phyloP scores from a whole-genome alignment of 1,284 basidiomycete genomes.

The Cryptococcus floricola region DNA sequence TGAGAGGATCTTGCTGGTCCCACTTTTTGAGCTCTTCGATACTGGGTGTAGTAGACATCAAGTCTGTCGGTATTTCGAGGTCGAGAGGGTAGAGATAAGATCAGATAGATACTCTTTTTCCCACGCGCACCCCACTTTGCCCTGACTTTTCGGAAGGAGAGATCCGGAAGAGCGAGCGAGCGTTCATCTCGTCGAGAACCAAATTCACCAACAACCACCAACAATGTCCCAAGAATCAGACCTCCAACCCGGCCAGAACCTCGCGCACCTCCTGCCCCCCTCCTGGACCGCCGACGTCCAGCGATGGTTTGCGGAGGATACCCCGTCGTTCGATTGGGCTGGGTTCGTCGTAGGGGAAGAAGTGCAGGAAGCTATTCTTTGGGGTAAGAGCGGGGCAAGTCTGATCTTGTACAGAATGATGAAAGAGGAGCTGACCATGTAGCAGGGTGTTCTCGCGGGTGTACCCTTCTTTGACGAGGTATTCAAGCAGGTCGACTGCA shows the following conservation, averaged over 20 bases:
- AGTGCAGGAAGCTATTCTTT: conserved; percentile 76
- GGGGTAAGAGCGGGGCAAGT: conserved; percentile 61
- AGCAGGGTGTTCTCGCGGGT: conserved; percentile 79
- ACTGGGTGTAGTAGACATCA: too few species aligned
- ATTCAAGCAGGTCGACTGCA: conserved; percentile 83
- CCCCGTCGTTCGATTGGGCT: conserved; percentile 94
- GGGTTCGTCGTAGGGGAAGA: conserved; percentile 96
- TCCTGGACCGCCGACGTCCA: conserved; percentile 81
- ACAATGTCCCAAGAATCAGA: conserved; percentile 18
- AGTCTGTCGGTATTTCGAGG: too few species aligned
- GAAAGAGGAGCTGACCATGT: background rate
- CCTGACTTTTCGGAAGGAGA: too few species aligned
- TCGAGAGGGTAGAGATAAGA: too few species aligned
- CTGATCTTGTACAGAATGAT: background rate
- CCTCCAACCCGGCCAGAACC: conserved; percentile 36
- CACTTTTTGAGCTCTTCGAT: conserved; percentile 14
- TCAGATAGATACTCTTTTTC: too few species aligned
- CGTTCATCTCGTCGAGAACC: too few species aligned
- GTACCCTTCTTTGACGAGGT: conserved; percentile 95
- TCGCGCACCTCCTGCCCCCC: conserved; percentile 72
- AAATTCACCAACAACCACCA: background rate
- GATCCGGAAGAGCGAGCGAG: too few species aligned
- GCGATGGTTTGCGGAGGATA: conserved; percentile 88
- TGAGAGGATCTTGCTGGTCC: conserved; percentile 43
- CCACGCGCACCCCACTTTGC: background rate